Conservation (phyloP, 768 basidiomycete genomes). For the Mrakia blollopis region DNA sequence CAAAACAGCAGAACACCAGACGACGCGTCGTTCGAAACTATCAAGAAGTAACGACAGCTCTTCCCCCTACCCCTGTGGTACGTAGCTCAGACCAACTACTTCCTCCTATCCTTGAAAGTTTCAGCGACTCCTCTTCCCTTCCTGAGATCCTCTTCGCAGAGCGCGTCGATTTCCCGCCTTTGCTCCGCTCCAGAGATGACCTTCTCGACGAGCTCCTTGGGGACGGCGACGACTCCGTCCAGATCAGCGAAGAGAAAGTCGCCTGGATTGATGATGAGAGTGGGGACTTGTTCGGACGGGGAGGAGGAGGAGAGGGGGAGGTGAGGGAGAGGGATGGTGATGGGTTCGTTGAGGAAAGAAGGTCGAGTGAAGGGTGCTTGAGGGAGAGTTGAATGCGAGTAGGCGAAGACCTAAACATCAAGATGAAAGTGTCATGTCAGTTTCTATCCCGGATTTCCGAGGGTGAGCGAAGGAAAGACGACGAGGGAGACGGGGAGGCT, state of each 20-base stretch:
- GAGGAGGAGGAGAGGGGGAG: not conserved
- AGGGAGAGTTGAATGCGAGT: not conserved
- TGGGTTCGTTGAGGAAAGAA: conserved; percentile 15
- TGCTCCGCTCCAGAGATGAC: not conserved
- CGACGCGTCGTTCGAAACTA: no score
- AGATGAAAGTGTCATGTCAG: not conserved
- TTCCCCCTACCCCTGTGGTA: no score
- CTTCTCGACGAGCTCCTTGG: not conserved
- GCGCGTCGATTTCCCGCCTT: conserved; percentile 8
- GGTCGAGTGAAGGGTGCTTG: conserved; percentile 26
- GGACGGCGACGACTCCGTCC: conserved; percentile 21
- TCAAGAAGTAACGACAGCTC: no score
- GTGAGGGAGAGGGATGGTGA: conserved; percentile 9
- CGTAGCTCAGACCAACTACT: no score
- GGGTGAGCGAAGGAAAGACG: not conserved
- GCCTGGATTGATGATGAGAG: conserved; percentile 5
- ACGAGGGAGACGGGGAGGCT: not conserved
- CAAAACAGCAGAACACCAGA: no score
- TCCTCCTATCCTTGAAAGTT: conserved; percentile 20
- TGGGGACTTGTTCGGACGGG: not conserved
- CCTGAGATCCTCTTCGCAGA: conserved; percentile 22
- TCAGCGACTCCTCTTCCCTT: conserved; percentile 16
- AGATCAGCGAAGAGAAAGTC: conserved; percentile 15
- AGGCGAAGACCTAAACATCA: conserved; percentile 11
- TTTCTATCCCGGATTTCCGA: no score